Conservation (phyloP, 2,329 filamentous ascomycete species). For the Cladorrhinum sp. region DNA sequence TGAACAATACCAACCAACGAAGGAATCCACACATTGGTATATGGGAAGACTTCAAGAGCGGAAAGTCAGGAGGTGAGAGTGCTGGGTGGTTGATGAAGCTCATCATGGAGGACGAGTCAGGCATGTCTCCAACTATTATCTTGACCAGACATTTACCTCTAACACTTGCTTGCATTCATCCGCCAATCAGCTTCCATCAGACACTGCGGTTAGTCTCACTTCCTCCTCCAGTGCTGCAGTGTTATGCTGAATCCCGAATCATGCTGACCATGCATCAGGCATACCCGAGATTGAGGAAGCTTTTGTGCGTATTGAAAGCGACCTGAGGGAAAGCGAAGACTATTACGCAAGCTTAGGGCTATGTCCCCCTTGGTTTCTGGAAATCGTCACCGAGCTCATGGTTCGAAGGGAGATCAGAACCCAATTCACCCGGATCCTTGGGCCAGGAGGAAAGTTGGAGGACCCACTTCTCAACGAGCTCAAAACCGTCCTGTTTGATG, state of each 20-base stretch:
- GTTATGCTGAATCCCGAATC: not conserved
- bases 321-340: not conserved
- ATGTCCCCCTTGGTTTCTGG: not conserved
- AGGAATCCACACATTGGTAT: not conserved
- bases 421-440: constrained; percentile 2
- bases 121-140: too few relatives aligned
- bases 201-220: constrained; percentile 14
- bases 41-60: not conserved
- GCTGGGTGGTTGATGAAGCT: not conserved
- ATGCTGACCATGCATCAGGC: constrained; percentile 4
- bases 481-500: constrained; percentile 14
- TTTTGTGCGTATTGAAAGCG: not conserved
- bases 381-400: constrained; percentile 10
- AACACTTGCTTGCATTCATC: too few relatives aligned
- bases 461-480: not conserved
- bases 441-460: not conserved
- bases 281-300: constrained; percentile 14
- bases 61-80: not conserved
- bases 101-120: not conserved
- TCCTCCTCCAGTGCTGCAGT: not conserved
- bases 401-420: constrained; percentile 6
- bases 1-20: constrained; percentile 3
- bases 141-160: too few relatives aligned
- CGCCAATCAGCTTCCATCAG: constrained; percentile 10
- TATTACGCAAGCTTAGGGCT: not conserved